phyloP scores from a whole-genome alignment of 441 rosid genomes.

The Metrosideros polymorpha region DNA sequence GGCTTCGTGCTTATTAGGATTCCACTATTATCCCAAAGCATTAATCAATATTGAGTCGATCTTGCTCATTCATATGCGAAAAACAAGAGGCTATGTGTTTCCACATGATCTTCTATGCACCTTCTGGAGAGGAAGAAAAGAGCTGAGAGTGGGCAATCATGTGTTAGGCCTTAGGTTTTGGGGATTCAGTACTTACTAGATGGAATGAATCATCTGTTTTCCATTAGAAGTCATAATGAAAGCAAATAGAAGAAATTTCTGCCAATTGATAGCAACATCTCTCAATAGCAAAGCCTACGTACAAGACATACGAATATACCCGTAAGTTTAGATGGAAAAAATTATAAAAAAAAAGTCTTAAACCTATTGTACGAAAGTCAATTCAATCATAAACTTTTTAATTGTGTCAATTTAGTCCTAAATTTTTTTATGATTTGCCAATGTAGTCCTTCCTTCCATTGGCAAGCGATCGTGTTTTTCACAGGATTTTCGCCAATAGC shows the following conservation, averaged over 20 bases:
- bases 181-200: background rate
- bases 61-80: background rate
- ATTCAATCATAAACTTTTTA: no score
- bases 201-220: background rate
- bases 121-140: background rate
- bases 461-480: no score
- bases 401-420: no score
- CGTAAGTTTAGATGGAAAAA: fast-evolving
- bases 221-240: background rate
- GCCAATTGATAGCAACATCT: background rate
- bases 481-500: no score
- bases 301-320: background rate
- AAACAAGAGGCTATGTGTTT: background rate
- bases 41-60: background rate
- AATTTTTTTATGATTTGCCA: no score
- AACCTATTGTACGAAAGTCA: background rate
- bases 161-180: background rate
- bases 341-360: background rate
- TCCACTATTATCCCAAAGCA: background rate
- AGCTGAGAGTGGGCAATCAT: background rate
- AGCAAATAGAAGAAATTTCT: background rate
- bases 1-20: background rate
- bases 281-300: background rate
- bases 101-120: background rate
- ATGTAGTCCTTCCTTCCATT: no score